phyloP scores from a whole-genome alignment of 331 rosid genomes.

The Malus hybrid region DNA sequence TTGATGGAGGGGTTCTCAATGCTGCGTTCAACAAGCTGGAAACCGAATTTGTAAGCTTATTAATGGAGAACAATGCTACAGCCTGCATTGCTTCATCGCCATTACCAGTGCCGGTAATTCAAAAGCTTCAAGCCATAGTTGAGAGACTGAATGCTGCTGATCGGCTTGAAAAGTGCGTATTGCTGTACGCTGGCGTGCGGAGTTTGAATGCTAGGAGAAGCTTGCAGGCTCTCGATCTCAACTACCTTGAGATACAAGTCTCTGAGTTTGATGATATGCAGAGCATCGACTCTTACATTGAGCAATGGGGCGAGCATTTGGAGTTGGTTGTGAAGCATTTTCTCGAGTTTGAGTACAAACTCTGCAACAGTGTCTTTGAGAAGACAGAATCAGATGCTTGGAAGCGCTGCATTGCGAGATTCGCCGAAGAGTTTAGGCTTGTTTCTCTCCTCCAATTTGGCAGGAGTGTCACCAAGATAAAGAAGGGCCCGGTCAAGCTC shows the following conservation, averaged over 20 bases:
- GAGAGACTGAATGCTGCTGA: constrained; percentile 44
- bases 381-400: constrained; percentile 35
- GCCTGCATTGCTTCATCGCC: constrained; percentile 11
- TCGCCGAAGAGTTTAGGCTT: constrained; percentile 52
- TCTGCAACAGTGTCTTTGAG: constrained; percentile 44
- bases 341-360: constrained; percentile 39
- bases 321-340: constrained; percentile 45
- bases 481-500: constrained; percentile 60
- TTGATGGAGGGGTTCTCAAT: constrained; percentile 58
- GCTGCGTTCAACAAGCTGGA: constrained; percentile 61
- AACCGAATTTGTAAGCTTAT: constrained; percentile 45
- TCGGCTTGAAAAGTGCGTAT: constrained; percentile 44
- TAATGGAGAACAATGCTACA: constrained; percentile 28
- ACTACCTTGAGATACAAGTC: constrained; percentile 42
- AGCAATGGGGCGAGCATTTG: constrained; percentile 62
- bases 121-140: constrained; percentile 40
- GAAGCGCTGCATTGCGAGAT: constrained; percentile 44
- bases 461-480: constrained; percentile 37
- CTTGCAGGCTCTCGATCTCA: constrained; percentile 54
- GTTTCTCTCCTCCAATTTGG: constrained; percentile 66
- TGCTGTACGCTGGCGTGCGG: constrained; percentile 48
- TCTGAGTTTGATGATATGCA: constrained; percentile 25
- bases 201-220: constrained; percentile 43
- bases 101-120: constrained; percentile 29
- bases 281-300: constrained; percentile 34